phyloP scores from a whole-genome alignment of 1,284 basidiomycete species.

The Pseudozyma tsukubaensis region DNA sequence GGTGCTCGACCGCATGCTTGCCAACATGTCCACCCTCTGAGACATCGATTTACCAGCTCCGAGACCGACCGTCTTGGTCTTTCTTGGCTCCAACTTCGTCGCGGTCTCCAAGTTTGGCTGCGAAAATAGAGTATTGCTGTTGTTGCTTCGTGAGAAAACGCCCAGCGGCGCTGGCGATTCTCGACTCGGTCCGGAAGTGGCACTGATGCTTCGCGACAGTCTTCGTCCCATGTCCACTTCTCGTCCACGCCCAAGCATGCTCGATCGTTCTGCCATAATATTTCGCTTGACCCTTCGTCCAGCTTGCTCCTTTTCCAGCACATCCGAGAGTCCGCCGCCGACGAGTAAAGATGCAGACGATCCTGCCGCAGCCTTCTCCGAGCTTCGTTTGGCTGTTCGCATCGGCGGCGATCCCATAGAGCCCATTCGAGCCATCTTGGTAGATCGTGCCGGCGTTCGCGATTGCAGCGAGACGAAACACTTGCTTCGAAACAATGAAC shows the following conservation, averaged over 20 bases:
- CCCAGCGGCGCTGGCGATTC: slow-evolving; percentile 21
- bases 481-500: slow-evolving; percentile 55
- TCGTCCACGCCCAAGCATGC: slow-evolving; percentile 33
- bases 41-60: slow-evolving; percentile 2
- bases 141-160: slow-evolving; percentile 35
- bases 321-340: slow-evolving; percentile 27
- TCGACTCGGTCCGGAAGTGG: slow-evolving; percentile 10
- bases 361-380: slow-evolving; percentile 5
- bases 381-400: slow-evolving; percentile 20
- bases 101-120: slow-evolving; percentile 1
- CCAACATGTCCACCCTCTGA: slow-evolving; percentile 4
- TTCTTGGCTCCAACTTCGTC: not conserved
- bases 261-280: slow-evolving; percentile 22
- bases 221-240: slow-evolving; percentile 46
- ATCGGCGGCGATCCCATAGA: slow-evolving; percentile 21
- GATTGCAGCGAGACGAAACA: slow-evolving; percentile 59
- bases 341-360: not conserved
- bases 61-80: not conserved
- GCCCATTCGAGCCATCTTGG: slow-evolving; percentile 9
- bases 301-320: slow-evolving; percentile 43
- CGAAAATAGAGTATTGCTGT: slow-evolving; percentile 1
- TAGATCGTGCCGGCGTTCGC: slow-evolving; percentile 36
- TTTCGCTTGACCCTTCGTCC: slow-evolving; percentile 28
- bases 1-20: slow-evolving; percentile 8
- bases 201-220: slow-evolving; percentile 46